Evolutionary conservation across 2,329 filamentous ascomycete genomes (phyloP).

Genomic region (Microcyclosporella mali): DNA sequence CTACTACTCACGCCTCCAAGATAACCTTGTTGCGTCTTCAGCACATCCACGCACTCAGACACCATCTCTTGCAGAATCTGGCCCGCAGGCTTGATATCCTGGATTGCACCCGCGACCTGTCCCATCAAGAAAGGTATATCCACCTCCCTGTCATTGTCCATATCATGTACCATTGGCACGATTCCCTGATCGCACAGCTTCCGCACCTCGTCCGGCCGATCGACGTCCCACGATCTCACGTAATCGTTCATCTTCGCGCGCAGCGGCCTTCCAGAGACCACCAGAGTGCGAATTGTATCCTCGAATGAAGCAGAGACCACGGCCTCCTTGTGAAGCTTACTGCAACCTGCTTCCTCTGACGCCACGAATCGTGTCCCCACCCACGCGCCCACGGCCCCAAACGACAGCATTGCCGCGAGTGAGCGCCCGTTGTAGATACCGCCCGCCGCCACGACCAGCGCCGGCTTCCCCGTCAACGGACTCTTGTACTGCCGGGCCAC

Average conservation of each 20-base stretch:
- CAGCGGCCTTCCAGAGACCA: slow-evolving; percentile 74
- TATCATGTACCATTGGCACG: slow-evolving; percentile 74
- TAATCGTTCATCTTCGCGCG: slow-evolving; percentile 79
- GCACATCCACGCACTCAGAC: slow-evolving; percentile 61
- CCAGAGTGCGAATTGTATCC: slow-evolving; percentile 75
- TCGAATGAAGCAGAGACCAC: slow-evolving; percentile 74
- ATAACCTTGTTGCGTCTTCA: slow-evolving; percentile 58
- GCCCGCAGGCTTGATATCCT: slow-evolving; percentile 69
- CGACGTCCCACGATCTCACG: slow-evolving; percentile 68
- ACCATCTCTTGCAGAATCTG: slow-evolving; percentile 93
- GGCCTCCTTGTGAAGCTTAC: slow-evolving; percentile 72
- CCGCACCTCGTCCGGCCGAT: slow-evolving; percentile 65
- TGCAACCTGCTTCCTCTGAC: slow-evolving; percentile 71
- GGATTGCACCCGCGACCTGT: slow-evolving; percentile 76
- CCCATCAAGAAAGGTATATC: slow-evolving; percentile 91
- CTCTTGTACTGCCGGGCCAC: slow-evolving; percentile 68
- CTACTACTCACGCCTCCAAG: slow-evolving; percentile 35
- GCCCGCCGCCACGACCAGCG: slow-evolving; percentile 81
- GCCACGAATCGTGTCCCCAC: slow-evolving; percentile 92
- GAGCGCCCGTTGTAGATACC: slow-evolving; percentile 78
- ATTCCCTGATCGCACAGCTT: slow-evolving; percentile 69
- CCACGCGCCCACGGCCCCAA: slow-evolving; percentile 85
- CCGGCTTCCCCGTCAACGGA: slow-evolving; percentile 61
- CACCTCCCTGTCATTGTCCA: slow-evolving; percentile 71
- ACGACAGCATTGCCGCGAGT: slow-evolving; percentile 75